Evolutionary conservation across 495 filamentous ascomycete genomes (phyloP), one percentile per base, ranked within the genome.

Genomic region (Glarea lozoyensis): DNA sequence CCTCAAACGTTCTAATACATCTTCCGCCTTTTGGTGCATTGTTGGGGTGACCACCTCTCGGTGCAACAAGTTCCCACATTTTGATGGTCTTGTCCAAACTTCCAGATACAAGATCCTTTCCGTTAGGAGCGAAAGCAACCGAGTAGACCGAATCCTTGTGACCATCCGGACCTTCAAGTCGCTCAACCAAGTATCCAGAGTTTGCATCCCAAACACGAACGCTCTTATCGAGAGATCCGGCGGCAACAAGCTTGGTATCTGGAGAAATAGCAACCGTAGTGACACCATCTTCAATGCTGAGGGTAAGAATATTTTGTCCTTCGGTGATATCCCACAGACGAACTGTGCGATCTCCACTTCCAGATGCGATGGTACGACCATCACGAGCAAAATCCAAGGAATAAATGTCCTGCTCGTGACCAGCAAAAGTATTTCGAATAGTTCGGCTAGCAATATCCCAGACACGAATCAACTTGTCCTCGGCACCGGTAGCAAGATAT

Each of bases 41-140:
- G 55, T 75, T 75, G 30, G 73, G 66, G 41, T 79, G 69, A 47
- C 72, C 61, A 36, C 76, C 77, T 44, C 84, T 73, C 36, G 84
- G 76, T 21, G 81, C 74, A 20, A 72, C 75, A 30, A 94, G 70
- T 62, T 94, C 87, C 87, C 87, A 94, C 73, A 92, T 84, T 72
- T 94, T 94, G 68, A 94, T 94, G 2, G 87, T 92, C 72, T 89
- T 90, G 60, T 94, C 87, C 49, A 94, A 67, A 74, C 83, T 88
- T 43, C 87, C 87, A 56, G 83, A 88, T 56, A 94, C 86, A 38
- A 94, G 76, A 51, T 89, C 85, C 43, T 82, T 81, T 37, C 86
- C 86, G 49, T 87, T 88, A 19, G 87, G 87, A 20, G 87, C 85
- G 58, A 94, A 94, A 2, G 87, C 87, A 37, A 94, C 87, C 30